phyloP scores from a whole-genome alignment of 1,284 basidiomycete genomes.

The Ganoderma meredithae region DNA sequence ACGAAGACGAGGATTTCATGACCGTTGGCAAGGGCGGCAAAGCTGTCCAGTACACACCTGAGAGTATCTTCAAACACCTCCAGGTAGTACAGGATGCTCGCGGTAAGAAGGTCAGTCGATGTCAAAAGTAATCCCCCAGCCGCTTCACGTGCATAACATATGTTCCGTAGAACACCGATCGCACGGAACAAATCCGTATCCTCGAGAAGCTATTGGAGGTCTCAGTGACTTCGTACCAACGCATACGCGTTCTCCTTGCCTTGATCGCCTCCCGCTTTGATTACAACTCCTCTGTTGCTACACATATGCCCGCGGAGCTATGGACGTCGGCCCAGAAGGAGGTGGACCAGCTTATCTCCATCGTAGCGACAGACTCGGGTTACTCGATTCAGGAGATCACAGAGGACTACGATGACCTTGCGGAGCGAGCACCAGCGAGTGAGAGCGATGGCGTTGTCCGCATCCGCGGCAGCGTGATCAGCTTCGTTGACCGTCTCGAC shows the following conservation, averaged over 20 bases:
- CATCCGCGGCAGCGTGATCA: conserved; percentile 92
- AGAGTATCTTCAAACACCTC: conserved; percentile 93
- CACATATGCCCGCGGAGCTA: conserved; percentile 91
- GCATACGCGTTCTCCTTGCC: conserved; percentile 93
- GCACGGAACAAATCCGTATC: conserved; percentile 92
- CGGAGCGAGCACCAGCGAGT: conserved; percentile 84
- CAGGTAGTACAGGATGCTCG: conserved; percentile 93
- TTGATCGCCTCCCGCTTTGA: conserved; percentile 97
- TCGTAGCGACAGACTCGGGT: conserved; percentile 73
- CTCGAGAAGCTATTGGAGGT: conserved; percentile 91
- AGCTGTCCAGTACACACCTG: conserved; percentile 83
- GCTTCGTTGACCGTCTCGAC: conserved; percentile 95
- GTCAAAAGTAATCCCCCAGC: neutral
- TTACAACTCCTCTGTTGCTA: conserved; percentile 89
- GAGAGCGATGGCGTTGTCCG: conserved; percentile 75
- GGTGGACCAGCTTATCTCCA: conserved; percentile 86
- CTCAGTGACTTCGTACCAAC: conserved; percentile 89
- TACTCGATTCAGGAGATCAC: conserved; percentile 91
- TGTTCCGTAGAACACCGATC: conserved; percentile 86
- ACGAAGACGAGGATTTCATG: conserved; percentile 73
- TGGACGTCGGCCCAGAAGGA: conserved; percentile 91
- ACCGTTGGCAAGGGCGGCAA: conserved; percentile 94
- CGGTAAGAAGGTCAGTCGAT: conserved; percentile 84
- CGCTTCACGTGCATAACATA: neutral
- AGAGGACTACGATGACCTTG: conserved; percentile 92